Conservation (phyloP, 805 yeast genomes). For the Yamadazyma akitaensis region DNA sequence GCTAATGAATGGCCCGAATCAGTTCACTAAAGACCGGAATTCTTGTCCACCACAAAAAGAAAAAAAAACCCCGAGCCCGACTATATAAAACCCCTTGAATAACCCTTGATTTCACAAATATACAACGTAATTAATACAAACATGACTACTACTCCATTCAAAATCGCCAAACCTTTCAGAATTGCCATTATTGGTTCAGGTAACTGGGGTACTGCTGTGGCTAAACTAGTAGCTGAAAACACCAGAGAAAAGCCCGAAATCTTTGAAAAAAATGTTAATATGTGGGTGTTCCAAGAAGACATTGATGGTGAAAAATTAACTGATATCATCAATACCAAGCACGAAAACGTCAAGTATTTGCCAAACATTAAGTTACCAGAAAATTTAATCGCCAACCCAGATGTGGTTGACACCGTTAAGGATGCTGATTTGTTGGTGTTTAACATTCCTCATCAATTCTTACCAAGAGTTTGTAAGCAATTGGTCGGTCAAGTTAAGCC, state of each 20-base stretch:
- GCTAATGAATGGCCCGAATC: not conserved
- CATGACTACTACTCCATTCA: slow-evolving; percentile 26
- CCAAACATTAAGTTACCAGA: slow-evolving; percentile 84
- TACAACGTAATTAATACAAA: not conserved
- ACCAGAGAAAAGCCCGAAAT: slow-evolving; percentile 65
- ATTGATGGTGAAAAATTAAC: slow-evolving; percentile 78
- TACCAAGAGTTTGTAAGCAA: slow-evolving; percentile 71
- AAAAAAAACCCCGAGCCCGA: slow-evolving; percentile 2
- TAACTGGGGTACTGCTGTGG: slow-evolving; percentile 97
- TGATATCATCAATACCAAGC: slow-evolving; percentile 83
- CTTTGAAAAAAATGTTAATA: slow-evolving; percentile 72
- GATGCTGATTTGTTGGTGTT: slow-evolving; percentile 86
- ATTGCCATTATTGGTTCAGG: slow-evolving; percentile 87
- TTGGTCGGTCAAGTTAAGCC: slow-evolving; percentile 73
- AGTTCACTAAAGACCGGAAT: not conserved
- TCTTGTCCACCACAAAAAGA: not conserved
- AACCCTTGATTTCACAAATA: not conserved
- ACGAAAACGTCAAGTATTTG: slow-evolving; percentile 91
- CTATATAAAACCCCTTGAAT: not conserved
- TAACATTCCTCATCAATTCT: slow-evolving; percentile 96
- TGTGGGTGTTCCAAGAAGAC: slow-evolving; percentile 96
- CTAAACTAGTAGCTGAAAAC: slow-evolving; percentile 92
- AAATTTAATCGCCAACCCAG: slow-evolving; percentile 88
- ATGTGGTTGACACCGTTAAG: slow-evolving; percentile 66
- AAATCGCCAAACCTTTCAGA: slow-evolving; percentile 34